A percentile compares a stretch with the other conserved stretches of the same genome.
phyloP scores from a whole-genome alignment of 345 rosid genomes.

The Lumnitzera racemosa region DNA sequence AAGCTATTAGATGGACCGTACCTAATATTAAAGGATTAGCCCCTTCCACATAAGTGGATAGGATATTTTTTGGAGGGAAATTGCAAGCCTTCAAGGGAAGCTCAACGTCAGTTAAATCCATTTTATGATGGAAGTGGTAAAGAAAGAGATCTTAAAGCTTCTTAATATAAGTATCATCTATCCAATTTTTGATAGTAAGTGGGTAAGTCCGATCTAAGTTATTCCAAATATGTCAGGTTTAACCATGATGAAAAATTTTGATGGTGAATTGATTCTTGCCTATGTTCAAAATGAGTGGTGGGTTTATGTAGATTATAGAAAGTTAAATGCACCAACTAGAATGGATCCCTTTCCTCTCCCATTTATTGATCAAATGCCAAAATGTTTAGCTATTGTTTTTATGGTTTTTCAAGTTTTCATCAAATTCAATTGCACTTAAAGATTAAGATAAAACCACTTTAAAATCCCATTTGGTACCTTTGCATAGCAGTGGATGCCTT shows the following conservation, averaged over 20 bases:
- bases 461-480: background rate
- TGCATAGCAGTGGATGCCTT: background rate
- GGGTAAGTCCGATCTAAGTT: background rate
- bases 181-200: background rate
- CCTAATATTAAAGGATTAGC: background rate
- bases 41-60: background rate
- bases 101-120: background rate
- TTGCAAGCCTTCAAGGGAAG: background rate
- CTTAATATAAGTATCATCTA: background rate
- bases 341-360: background rate
- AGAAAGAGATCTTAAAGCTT: background rate
- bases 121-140: background rate
- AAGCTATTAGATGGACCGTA: background rate
- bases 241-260: background rate
- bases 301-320: background rate
- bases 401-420: background rate
- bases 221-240: background rate
- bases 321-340: background rate
- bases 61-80: background rate
- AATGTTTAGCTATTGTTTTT: background rate
- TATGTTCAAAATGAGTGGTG: background rate
- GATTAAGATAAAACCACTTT: background rate
- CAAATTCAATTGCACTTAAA: background rate
- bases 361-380: background rate
- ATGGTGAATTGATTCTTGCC: background rate